Conservation (phyloP, 441 rosid genomes). For the Populus tomentosa region DNA sequence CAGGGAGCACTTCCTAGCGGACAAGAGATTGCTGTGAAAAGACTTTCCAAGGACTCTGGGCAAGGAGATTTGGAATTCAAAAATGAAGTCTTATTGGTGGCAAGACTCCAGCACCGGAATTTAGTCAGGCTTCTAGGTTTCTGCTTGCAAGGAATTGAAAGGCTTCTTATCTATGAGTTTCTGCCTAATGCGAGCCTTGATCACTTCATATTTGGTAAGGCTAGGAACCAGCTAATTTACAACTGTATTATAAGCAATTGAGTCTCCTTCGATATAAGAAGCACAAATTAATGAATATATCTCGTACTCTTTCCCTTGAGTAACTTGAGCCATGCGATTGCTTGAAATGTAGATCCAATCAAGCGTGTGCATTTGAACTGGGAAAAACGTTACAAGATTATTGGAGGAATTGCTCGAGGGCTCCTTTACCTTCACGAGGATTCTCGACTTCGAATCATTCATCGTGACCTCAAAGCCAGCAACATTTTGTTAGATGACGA, state of each 20-base stretch:
- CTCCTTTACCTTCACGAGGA: slow-evolving; percentile 64
- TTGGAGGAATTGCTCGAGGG: slow-evolving; percentile 55
- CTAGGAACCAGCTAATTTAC: not conserved
- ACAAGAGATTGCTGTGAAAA: too few relatives aligned
- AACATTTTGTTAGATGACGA: slow-evolving; percentile 28
- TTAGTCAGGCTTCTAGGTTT: too few relatives aligned
- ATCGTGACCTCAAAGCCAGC: slow-evolving; percentile 62
- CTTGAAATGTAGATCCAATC: slow-evolving; percentile 25
- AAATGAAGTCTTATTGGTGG: too few relatives aligned
- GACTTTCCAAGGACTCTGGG: too few relatives aligned
- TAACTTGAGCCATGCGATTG: not conserved
- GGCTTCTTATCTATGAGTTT: too few relatives aligned
- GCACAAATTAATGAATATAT: not conserved
- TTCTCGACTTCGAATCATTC: slow-evolving; percentile 56
- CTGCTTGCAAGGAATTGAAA: too few relatives aligned
- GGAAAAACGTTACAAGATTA: slow-evolving; percentile 50
- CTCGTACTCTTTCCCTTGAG: not conserved
- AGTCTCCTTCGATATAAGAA: not conserved
- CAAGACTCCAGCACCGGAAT: too few relatives aligned
- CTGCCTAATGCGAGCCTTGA: too few relatives aligned
- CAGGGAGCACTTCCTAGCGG: too few relatives aligned
- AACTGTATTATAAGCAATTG: too few relatives aligned
- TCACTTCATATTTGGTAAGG: too few relatives aligned
- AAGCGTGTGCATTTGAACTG: slow-evolving; percentile 35
- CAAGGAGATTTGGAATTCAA: too few relatives aligned